Base-by-base conservation (phyloP, 2,329 filamentous ascomycete species). In the Colletotrichum orbiculare region DNA sequence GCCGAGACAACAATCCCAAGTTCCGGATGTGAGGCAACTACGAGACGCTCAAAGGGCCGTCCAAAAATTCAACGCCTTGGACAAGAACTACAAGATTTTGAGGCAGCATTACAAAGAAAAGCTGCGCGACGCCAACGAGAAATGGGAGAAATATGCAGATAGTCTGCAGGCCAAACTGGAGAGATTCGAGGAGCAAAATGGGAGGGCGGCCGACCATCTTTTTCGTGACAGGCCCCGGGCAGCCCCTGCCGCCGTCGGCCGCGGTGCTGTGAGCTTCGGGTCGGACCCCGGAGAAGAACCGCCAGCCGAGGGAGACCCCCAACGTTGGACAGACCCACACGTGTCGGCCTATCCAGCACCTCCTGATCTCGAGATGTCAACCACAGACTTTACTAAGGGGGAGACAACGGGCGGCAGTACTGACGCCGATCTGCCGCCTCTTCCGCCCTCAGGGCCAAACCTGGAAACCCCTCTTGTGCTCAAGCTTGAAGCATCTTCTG, bases 401-500 rank as follows among this genome's bases (percentile, higher is more conserved):
- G 60, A 50, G n/a, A 50, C 54, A n/a, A 55, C 43, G 10, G 60
- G 54, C 8, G 13, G 64, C 37, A 48, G 45, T 35, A 60, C 54
- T 43, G 60, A 60, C 12, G 54, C 39, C 15, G 54, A 64, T 37
- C 38, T 34, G 35, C 17, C 52, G 17, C 50, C 43, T 38, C 64
- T 66, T 17, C 64, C 64, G 25, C 64, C 54, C 3, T n/a, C 60
- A 25, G 58, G 17, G 39, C 54, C 50, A 37, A 48, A 12, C 43
- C 15, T 48, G 45, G 42, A 65, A 34, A 39, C 13, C 10, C 38
- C 46, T 25, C 25, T 49, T 6, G 60, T 60, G 15, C 34, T 87
- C 33, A 87, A 88, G 69, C 60, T 75, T n/a, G 85, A 87, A 66
- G 82, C 12, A 2, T 85, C 82, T 5, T 88, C 86, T 0, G 85